phyloP scores from a whole-genome alignment of 2,329 filamentous ascomycete genomes.

The Raffaelea arxii region DNA sequence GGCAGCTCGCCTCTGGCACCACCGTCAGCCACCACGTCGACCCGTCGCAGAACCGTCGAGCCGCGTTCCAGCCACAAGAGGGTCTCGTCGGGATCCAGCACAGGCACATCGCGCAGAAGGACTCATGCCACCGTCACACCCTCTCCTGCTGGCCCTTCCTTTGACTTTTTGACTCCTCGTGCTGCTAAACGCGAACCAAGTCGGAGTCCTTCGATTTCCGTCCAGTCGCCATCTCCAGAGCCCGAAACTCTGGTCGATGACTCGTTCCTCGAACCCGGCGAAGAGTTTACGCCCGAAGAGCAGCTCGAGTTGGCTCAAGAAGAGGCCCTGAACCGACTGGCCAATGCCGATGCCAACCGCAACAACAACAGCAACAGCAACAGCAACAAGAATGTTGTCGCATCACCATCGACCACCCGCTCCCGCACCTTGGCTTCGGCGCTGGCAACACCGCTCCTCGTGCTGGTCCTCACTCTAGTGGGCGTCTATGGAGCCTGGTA shows the following conservation, averaged over 20 bases:
- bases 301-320: slow-evolving; percentile 71
- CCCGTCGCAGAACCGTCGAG: not conserved
- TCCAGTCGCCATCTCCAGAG: not conserved
- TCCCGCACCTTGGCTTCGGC: slow-evolving; percentile 28
- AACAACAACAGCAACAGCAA: slow-evolving; percentile 26
- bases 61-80: too few relatives aligned
- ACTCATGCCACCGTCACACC: slow-evolving; percentile 22
- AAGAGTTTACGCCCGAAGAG: slow-evolving; percentile 91
- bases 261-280: slow-evolving; percentile 55
- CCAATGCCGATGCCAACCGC: slow-evolving; percentile 39
- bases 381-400: slow-evolving; percentile 4
- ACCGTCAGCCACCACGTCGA: slow-evolving; percentile 1
- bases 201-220: not conserved
- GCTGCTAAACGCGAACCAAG: not conserved
- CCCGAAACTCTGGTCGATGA: too few relatives aligned
- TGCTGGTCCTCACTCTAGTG: slow-evolving; percentile 61
- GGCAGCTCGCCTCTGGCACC: slow-evolving; percentile 58
- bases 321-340: too few relatives aligned
- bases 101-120: slow-evolving; percentile 27
- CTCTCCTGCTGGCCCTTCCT: too few relatives aligned
- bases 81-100: not conserved
- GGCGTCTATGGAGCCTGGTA: slow-evolving; percentile 73
- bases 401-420: slow-evolving; percentile 15
- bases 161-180: slow-evolving; percentile 1
- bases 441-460: slow-evolving; percentile 56